phyloP scores from a whole-genome alignment of 164 flowering plant genomes.

The Piper longum region DNA sequence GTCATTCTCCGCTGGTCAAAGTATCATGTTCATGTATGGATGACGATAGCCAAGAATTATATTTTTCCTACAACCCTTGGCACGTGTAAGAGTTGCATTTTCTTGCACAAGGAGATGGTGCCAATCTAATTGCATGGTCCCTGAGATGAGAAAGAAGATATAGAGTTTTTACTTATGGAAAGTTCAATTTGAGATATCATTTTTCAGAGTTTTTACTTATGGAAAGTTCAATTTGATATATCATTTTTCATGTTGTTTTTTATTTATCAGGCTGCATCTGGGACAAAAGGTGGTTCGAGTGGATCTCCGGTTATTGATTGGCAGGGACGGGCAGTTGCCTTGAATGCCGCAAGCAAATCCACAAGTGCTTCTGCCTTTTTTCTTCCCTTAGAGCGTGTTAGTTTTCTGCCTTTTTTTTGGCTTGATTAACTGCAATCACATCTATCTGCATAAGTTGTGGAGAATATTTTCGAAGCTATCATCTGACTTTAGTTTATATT shows the following conservation, averaged over 20 bases:
- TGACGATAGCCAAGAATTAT: too few species aligned
- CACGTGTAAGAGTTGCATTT: too few species aligned
- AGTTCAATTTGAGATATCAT: background rate
- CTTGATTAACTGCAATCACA: background rate
- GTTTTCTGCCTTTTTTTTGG: slow-evolving; percentile 5
- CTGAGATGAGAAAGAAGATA: too few species aligned
- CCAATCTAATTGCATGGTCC: too few species aligned
- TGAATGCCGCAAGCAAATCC: slow-evolving; percentile 96
- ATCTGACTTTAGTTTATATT: background rate
- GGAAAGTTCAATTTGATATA: background rate
- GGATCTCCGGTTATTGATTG: slow-evolving; percentile 97
- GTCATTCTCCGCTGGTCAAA: too few species aligned
- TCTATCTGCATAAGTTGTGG: background rate
- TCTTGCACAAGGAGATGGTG: too few species aligned
- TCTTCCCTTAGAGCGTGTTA: slow-evolving; percentile 79
- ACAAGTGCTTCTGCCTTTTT: slow-evolving; percentile 96
- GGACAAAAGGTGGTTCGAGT: slow-evolving; percentile 98
- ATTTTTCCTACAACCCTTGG: too few species aligned
- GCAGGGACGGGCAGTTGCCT: slow-evolving; percentile 95
- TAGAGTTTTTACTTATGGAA: background rate
- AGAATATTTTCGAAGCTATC: too few species aligned
- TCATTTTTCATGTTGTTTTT: background rate
- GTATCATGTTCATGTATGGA: too few species aligned
- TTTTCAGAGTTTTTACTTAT: too few species aligned
- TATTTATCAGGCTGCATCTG: slow-evolving; percentile 79